Percentiles rank a stretch among this genome's conserved stretches.
These are phyloP conservation scores for Cordyceps javanica DNA, from an alignment of 2,329 filamentous ascomycete genomes.

Conservation along the genomic window DNA sequence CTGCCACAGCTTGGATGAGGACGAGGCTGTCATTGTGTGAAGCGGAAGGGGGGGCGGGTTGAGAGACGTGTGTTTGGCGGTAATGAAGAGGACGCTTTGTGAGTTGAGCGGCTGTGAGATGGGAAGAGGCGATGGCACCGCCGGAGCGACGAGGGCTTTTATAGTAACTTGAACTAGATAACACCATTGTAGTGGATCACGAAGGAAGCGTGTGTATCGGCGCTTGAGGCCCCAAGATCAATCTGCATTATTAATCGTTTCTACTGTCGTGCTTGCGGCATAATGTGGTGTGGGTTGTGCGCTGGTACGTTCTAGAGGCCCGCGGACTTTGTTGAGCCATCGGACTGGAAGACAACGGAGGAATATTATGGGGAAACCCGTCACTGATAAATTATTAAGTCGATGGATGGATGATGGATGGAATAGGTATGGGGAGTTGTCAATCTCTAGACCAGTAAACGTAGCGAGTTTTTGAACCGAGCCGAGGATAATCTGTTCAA, in stretches of 20 bases:
- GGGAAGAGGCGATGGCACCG: background rate
- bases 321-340: slow-evolving; percentile 4
- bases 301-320: background rate
- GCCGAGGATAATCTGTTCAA: too few relatives aligned
- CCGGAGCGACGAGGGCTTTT: background rate
- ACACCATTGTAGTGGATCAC: background rate
- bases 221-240: background rate
- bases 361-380: background rate
- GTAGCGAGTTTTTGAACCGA: background rate
- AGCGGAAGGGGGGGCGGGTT: background rate
- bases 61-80: too few relatives aligned
- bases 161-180: background rate
- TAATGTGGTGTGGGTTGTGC: background rate
- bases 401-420: background rate
- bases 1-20: slow-evolving; percentile 14
- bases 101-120: background rate
- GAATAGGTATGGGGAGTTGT: background rate
- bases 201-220: background rate
- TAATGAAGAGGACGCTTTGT: background rate
- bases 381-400: background rate
- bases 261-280: background rate
- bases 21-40: slow-evolving; percentile 15
- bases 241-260: background rate
- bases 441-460: background rate
- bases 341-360: background rate